phyloP scores from a whole-genome alignment of 768 basidiomycete genomes.

The Exidia glandulosa region DNA sequence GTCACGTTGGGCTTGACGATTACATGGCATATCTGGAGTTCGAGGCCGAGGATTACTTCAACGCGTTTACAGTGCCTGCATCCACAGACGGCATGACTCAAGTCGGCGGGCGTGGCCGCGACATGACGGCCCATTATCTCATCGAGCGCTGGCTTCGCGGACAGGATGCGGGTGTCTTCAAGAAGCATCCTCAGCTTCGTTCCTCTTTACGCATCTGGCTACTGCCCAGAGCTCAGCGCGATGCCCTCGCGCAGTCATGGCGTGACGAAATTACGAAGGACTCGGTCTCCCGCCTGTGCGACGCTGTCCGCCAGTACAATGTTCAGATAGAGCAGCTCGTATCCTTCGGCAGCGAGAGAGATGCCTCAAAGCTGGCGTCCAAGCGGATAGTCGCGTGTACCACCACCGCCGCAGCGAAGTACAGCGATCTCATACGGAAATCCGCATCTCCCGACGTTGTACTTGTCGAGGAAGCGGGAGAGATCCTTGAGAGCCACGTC shows the following conservation, averaged over 20 bases:
- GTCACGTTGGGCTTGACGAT: conserved; percentile 14
- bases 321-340: conserved; percentile 23
- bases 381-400: conserved; percentile 58
- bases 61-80: conserved; percentile 22
- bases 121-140: conserved; percentile 29
- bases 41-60: conserved; percentile 31
- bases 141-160: conserved; percentile 37
- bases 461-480: conserved; percentile 63
- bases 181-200: conserved; percentile 12
- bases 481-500: conserved; percentile 59
- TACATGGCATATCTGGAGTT: conserved; percentile 42
- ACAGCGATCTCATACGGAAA: conserved; percentile 32
- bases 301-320: conserved; percentile 28
- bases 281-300: conserved; percentile 23
- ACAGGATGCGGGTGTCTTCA: conserved; percentile 33
- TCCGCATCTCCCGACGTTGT: conserved; percentile 38
- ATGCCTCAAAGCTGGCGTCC: conserved; percentile 22
- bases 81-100: conserved; percentile 32
- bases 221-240: conserved; percentile 20
- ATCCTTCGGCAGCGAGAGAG: conserved; percentile 25
- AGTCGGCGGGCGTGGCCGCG: conserved; percentile 30
- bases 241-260: conserved; percentile 23
- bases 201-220: conserved; percentile 25
- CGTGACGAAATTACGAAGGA: conserved; percentile 22
- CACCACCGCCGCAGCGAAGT: conserved; percentile 60